These are phyloP conservation scores for Penicillium arizonense DNA, from an alignment of 495 filamentous ascomycete species.

Conservation along the genomic window DNA sequence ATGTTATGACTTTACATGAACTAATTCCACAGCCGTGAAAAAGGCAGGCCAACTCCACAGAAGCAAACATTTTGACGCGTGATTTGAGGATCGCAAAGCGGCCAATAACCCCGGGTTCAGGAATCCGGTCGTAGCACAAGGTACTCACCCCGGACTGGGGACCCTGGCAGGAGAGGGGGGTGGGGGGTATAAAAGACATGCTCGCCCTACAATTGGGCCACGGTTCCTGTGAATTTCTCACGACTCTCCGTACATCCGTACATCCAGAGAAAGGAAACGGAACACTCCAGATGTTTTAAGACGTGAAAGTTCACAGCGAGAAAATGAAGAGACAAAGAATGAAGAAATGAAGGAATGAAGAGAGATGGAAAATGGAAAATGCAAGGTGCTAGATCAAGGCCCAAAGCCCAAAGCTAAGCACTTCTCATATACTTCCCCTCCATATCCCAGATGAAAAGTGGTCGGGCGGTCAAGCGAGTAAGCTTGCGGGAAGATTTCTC, in stretches of 20 bases:
- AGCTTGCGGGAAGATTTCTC: constrained; percentile 29
- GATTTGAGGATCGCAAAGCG: constrained; percentile 1
- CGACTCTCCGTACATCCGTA: background rate
- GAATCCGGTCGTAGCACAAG: constrained; percentile 26
- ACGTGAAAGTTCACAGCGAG: no score
- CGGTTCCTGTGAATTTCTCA: no score
- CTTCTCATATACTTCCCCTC: no score
- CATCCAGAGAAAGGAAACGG: no score
- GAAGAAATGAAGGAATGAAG: no score
- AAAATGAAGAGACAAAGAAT: no score
- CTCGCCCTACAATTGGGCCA: background rate
- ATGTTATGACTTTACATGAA: constrained; percentile 88
- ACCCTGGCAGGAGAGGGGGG: constrained; percentile 17
- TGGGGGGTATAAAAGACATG: constrained; percentile 9
- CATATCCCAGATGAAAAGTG: no score
- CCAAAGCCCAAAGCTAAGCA: background rate
- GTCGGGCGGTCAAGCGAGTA: constrained; percentile 9
- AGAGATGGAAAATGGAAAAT: no score
- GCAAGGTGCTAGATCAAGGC: background rate
- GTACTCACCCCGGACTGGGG: constrained; percentile 23
- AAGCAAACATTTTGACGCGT: background rate
- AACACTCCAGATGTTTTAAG: no score
- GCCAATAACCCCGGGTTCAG: constrained; percentile 16
- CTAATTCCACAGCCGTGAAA: background rate
- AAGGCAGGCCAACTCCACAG: background rate